Evolutionary conservation across 768 basidiomycete species (phyloP), one percentile per base, ranked within the genome.

Genomic region (Lyophyllum decastes): DNA sequence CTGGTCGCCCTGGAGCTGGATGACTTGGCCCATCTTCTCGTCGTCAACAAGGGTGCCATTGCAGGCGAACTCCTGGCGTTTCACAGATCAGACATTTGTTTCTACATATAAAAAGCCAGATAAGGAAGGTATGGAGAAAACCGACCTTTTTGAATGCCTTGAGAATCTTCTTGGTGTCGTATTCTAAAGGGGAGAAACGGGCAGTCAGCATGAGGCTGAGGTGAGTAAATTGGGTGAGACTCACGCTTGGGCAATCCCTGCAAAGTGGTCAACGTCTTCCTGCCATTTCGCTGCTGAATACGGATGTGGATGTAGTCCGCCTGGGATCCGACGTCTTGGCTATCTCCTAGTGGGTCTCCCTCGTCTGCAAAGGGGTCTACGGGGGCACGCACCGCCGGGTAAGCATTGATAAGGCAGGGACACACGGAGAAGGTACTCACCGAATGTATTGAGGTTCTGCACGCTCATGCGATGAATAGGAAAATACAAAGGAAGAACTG

Each of bases 1-100:
- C 75, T 99, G 97, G 76, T 99, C 97, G 60, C 97, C 97, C 73
- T 98, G 97, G 62, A 99, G 88, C 78, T 99, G 97, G 69, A 99
- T 93, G 72, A 99, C 93, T 78, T 95, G 84, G 55, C 97, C 97
- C 79, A 94, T 86, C 78, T 95, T 93, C 73, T 92, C 92, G 77
- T 97, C 93, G 52, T 95, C 92, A 63, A 97, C 92, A 66, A 99
- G 85, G 50, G 90, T 95, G 65, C 97, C 97, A 76, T 99, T 99
- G 81, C 95, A 98, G 63, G 95, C 95, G 66, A 98, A 97, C 81
- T 97, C 94, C 94, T 95, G 64, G 41, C 48, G 57, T 51, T 49
- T 47, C 47, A 59, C 12, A 40, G 25, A 34, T 61, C 38, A 55
- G 26, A 56, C 10, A 30, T 30, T 10, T 4, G 30, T 30, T 41